Percentiles rank a stretch among this genome's conserved stretches.
Evolutionary conservation across 1,284 basidiomycete genomes (phyloP).

Genomic region (Cerrena zonata): DNA sequence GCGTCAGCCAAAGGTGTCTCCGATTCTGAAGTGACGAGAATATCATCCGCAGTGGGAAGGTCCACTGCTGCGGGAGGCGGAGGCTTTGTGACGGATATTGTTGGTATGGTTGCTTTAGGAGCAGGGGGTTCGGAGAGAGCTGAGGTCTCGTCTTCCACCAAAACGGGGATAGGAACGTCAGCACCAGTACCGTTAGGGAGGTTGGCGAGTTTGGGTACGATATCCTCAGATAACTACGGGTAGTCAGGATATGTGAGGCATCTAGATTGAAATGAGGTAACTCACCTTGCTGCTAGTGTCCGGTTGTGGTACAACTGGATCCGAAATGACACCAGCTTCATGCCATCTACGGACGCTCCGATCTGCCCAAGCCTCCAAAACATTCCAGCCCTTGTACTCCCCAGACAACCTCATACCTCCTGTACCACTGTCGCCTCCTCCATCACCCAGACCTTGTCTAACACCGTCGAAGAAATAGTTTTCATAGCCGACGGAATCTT

Average conservation of each 20-base stretch:
- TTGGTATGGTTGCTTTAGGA: slow-evolving; percentile 34
- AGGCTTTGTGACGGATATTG: slow-evolving; percentile 61
- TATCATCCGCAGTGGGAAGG: slow-evolving; percentile 58
- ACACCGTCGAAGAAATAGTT: slow-evolving; percentile 79
- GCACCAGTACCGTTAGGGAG: slow-evolving; percentile 18
- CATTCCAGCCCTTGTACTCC: slow-evolving; percentile 84
- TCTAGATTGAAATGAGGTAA: not conserved
- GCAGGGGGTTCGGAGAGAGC: slow-evolving; percentile 18
- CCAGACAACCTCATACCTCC: slow-evolving; percentile 69
- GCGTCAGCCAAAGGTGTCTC: slow-evolving; percentile 41
- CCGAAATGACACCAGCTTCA: slow-evolving; percentile 64
- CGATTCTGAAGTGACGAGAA: slow-evolving; percentile 41
- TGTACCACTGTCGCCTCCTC: slow-evolving; percentile 64
- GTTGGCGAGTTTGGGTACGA: slow-evolving; percentile 6
- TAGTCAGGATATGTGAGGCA: not conserved
- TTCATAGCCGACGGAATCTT: slow-evolving; percentile 82
- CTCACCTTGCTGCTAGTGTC: slow-evolving; percentile 51
- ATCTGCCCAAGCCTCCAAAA: slow-evolving; percentile 88
- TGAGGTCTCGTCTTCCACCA: slow-evolving; percentile 20
- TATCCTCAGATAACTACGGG: slow-evolving; percentile 21
- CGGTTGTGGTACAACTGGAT: slow-evolving; percentile 29
- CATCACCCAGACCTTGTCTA: slow-evolving; percentile 69
- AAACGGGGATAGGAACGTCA: slow-evolving; percentile 35
- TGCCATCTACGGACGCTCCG: slow-evolving; percentile 80
- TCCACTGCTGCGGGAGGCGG: slow-evolving; percentile 61